Percentiles rank a stretch among this genome's conserved stretches.
These are phyloP conservation scores for Colletotrichum sp. DNA, from an alignment of 2,329 filamentous ascomycete species.

Conservation along the genomic window DNA sequence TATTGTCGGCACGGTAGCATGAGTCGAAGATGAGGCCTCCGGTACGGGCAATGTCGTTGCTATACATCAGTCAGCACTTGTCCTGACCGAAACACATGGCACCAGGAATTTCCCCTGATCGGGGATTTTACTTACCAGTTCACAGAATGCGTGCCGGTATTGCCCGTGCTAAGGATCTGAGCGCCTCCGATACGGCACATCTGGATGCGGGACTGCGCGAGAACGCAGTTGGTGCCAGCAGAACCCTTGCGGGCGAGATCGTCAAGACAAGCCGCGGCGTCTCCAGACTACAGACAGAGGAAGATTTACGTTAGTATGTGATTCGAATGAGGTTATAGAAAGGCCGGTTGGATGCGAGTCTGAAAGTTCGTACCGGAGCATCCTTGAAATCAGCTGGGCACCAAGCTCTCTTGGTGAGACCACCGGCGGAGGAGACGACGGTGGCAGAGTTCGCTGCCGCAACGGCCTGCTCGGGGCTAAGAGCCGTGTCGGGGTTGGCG, in stretches of 20 bases:
- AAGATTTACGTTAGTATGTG: too few relatives aligned
- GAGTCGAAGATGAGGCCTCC: neutral
- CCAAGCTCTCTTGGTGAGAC: neutral
- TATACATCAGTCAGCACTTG: neutral
- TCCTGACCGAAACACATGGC: too few relatives aligned
- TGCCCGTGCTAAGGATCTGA: fast-evolving
- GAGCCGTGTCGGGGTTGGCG: neutral
- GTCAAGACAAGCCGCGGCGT: neutral
- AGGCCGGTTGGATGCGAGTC: neutral
- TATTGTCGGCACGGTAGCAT: neutral
- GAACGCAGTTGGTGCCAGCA: neutral
- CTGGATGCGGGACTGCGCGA: neutral
- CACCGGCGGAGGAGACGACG: neutral
- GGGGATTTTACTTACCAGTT: neutral
- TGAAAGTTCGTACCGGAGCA: neutral
- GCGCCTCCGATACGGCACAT: neutral
- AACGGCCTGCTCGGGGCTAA: neutral
- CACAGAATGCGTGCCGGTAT: neutral
- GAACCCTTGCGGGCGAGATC: neutral
- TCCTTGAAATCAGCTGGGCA: neutral
- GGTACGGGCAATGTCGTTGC: neutral
- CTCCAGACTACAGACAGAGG: neutral
- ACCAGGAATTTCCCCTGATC: too few relatives aligned
- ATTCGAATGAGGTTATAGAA: too few relatives aligned
- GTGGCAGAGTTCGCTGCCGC: neutral